Base-by-base conservation (phyloP, 495 filamentous ascomycete genomes). In the Talaromyces trachyspermus region DNA sequence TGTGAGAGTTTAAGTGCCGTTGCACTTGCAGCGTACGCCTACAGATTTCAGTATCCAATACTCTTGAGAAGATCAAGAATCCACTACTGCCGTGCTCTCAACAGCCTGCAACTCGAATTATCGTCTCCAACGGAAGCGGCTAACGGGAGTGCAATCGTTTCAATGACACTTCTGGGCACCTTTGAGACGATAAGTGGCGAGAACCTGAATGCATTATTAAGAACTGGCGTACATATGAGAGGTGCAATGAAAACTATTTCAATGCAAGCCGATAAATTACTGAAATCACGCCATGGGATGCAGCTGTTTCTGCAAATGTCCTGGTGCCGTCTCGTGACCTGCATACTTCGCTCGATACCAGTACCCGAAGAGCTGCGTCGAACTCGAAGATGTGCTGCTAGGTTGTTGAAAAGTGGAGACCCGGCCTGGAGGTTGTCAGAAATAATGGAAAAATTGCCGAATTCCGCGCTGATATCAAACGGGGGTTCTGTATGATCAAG, bases 261-360 rank as follows among this genome's bases (percentile, higher is more conserved):
- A n/a, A 12, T 44, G 24, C 42, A 18, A 17, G 42, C 14, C 11
- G 6, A 11, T 29, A n/a, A 32, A 9, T 18, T 29, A 44, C 27
- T 44, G 15, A 29, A 33, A 15, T 22, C 42, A 11, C 42, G 26
- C 24, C 25, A 44, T 20, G 17, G 42, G 6, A 7, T 44, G 17
- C 42, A 44, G 14, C 19, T 44, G 26, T 44, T 44, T 44, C 27
- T 29, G 27, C 42, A 44, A 5, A 44, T 26, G 11, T 44, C 24
- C 9, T 29, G 24, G 17, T 44, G 42, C 17, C 26, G 24, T 7
- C 26, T 29, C 4, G 17, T 44, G 8, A 20, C 42, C 9, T 44
- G 15, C 7, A 20, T 44, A 30, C 24, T 44, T 5, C 17, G 18
- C 27, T 44, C 42, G 14, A 18, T 25, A 3, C 26, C 17, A 26